Evolutionary conservation across 1,284 basidiomycete genomes (phyloP), one percentile per base, ranked within the genome.

Genomic region (Ganoderma boninense): DNA sequence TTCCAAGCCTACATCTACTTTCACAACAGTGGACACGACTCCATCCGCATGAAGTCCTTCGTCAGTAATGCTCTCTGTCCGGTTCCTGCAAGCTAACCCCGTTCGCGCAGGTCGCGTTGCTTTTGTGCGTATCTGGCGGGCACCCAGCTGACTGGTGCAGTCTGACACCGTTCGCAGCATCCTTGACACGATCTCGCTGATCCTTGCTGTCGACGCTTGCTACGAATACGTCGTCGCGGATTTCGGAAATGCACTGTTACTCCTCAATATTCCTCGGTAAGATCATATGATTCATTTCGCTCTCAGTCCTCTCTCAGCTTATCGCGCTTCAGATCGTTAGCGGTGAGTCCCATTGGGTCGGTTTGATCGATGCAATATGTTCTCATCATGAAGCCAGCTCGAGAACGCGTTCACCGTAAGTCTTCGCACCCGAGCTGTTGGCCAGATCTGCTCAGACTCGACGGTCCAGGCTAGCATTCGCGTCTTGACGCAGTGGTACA

Each of bases 1-100:
- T 52, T 52, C 23, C 49, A 52, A 52, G 49, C 49, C 2, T 52
- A 52, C n/a, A 52, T 52, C 49, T 52, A 52, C 49, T 52, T 52
- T 13, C 49, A 23, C 49, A 52, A 52, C 49, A 52, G 11, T 52
- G 49, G 49, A 2, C 49, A 52, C 11, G n/a, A 26, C 10, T 52
- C 49, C 23, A 23, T 26, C n/a, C 49, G 23, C 11, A 52, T 52
- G 49, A 52, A 52, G 23, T 26, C 49, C 49, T 52, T 52, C 49
- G 49, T 52, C 8, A 23, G 49, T 52, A 26, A 29, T 3, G 23
- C 49, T 8, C 23, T 23, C n/a, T 52, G 49, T n/a, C 11, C 23
- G 13, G 23, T 23, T 23, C 13, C 23, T 8, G n/a, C 23, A n/a
- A 13, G 23, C 49, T 52, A 13, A 52, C 11, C 13, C 10, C 2